These are phyloP conservation scores for Hevea brasiliensis DNA, from an alignment of 345 rosid genomes.

Conservation along the genomic window DNA sequence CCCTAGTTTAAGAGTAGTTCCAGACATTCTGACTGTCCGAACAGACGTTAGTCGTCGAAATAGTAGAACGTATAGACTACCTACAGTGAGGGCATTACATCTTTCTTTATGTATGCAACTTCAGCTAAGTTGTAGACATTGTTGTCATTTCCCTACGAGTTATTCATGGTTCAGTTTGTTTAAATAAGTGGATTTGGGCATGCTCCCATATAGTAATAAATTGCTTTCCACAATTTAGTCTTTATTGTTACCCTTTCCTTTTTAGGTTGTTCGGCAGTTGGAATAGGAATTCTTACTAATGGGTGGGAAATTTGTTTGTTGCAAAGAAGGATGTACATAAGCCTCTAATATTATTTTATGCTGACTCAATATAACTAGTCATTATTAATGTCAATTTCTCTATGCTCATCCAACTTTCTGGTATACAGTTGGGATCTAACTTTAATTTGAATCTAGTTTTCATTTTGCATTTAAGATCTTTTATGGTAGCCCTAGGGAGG, in stretches of 20 bases:
- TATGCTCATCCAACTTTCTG: background rate
- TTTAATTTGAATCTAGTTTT: constrained; percentile 56
- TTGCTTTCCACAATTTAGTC: background rate
- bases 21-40: no score
- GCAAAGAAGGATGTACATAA: background rate
- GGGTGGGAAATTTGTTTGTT: background rate
- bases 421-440: constrained; percentile 20
- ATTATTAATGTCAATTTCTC: no score
- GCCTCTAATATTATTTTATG: no score
- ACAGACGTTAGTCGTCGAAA: no score
- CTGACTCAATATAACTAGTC: no score
- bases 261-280: background rate
- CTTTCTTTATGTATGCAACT: no score
- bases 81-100: no score
- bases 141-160: background rate
- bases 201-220: background rate
- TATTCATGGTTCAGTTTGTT: constrained; percentile 3
- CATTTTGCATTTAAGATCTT: constrained; percentile 87
- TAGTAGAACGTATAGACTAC: no score
- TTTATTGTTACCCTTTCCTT: background rate
- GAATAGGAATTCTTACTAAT: background rate
- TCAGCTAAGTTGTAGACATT: no score
- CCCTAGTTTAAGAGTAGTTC: no score
- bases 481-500: constrained; percentile 87
- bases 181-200: no score